Conservation (phyloP, 2,329 filamentous ascomycete species). For the Botryotinia convoluta region DNA sequence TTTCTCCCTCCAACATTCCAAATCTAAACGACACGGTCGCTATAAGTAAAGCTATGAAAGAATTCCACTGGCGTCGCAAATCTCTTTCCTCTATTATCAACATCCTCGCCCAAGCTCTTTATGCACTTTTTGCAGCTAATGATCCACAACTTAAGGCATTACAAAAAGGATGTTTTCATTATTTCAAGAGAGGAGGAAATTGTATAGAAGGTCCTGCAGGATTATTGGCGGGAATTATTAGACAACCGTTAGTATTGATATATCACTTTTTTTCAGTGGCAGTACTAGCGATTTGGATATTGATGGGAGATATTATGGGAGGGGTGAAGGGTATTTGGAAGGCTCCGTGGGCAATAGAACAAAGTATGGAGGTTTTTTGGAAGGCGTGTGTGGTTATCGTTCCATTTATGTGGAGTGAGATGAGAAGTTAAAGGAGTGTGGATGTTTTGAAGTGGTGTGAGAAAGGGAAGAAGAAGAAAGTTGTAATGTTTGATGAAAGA, state of each 20-base stretch:
- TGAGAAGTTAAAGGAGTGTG: constrained; percentile 39
- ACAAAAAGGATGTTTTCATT: constrained; percentile 86
- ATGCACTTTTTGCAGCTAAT: constrained; percentile 85
- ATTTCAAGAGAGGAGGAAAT: constrained; percentile 74
- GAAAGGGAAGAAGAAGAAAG: background rate
- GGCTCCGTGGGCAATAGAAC: constrained; percentile 62
- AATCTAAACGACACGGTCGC: constrained; percentile 63
- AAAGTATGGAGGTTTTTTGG: constrained; percentile 69
- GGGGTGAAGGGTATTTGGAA: constrained; percentile 51
- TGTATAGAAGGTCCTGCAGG: constrained; percentile 76
- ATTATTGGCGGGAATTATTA: constrained; percentile 77
- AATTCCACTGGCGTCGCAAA: constrained; percentile 88
- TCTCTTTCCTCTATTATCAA: constrained; percentile 84
- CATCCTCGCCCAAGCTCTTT: constrained; percentile 93
- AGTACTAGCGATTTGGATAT: constrained; percentile 76
- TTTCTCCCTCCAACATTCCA: constrained; percentile 67
- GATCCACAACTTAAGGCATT: constrained; percentile 74
- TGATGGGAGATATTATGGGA: constrained; percentile 46
- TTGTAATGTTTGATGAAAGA: constrained; percentile 9
- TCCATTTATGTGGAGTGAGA: constrained; percentile 73
- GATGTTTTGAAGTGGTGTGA: background rate
- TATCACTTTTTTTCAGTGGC: constrained; percentile 96
- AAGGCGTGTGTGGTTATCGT: constrained; percentile 80
- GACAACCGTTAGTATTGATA: constrained; percentile 72
- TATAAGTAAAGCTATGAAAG: constrained; percentile 61